A percentile compares a stretch with the other conserved stretches of the same genome.
Evolutionary conservation across 2,329 filamentous ascomycete species (phyloP).

Genomic region (Cadophora luteo-olivacea): DNA sequence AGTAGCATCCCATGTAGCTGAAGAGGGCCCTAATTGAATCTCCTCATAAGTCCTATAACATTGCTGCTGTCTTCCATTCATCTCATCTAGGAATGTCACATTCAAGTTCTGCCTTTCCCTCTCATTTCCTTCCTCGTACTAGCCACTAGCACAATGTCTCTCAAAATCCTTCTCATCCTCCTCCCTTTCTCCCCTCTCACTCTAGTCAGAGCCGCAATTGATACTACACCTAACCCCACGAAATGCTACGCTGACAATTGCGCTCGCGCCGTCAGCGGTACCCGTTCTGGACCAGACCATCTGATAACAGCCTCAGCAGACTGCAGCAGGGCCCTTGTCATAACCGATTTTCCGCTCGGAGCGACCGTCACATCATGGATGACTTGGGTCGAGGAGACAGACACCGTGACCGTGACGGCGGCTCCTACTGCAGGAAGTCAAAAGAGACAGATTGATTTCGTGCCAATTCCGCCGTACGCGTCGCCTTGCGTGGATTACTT

Average conservation of each 20-base stretch:
- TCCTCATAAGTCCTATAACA: not conserved
- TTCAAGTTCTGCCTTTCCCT: not conserved
- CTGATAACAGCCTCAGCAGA: constrained; percentile 29
- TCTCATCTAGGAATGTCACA: not conserved
- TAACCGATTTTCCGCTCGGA: constrained; percentile 20
- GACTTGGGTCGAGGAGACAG: constrained; percentile 22
- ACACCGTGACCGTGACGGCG: constrained; percentile 18
- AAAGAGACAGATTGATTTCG: constrained; percentile 16
- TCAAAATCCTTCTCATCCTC: not conserved
- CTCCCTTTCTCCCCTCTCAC: not conserved
- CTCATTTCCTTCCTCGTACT: not conserved
- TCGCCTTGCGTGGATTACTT: constrained; percentile 29
- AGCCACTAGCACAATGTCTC: not conserved
- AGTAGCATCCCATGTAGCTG: not conserved
- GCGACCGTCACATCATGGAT: not conserved
- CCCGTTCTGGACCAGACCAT: constrained; percentile 25
- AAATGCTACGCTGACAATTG: constrained; percentile 35
- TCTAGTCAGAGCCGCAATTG: not conserved
- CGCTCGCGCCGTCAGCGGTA: constrained; percentile 35
- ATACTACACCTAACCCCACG: not conserved
- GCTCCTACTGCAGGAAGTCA: not conserved
- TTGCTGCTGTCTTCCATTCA: not conserved
- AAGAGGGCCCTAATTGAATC: not conserved
- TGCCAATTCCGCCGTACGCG: constrained; percentile 38
- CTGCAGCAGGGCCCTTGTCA: constrained; percentile 31